Base-by-base conservation (phyloP, 768 basidiomycete species). In the Mycena rosella region DNA sequence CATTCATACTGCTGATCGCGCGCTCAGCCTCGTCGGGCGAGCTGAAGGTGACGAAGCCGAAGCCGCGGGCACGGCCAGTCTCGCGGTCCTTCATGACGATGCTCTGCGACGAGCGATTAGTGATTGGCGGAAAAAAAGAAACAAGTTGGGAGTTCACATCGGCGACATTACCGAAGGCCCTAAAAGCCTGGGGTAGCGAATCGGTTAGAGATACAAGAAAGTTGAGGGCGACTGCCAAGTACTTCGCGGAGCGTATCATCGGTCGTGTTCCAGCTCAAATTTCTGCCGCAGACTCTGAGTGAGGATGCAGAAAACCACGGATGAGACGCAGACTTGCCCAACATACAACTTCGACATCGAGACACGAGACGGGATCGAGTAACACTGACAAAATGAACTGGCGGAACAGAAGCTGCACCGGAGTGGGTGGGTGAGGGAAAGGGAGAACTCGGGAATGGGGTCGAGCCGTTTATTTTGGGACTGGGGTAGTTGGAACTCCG, bases 221-320 rank as follows among this genome's bases (percentile, higher is more conserved):
- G 73, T 65, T 9, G 0, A 36, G 32, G 74, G 73, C 65, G 67
- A 52, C 5, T 11, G 6, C 6, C 49, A 42, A 18, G 18, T 29
- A 78, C 95, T 83, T 89, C 81, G 80, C 91, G 91, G 74, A 98
- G 88, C 64, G 87, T 87, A 30, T 97, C 96, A 88, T 96, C 95
- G 79, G 89, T 96, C 80, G 96, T 97, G 86, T 91, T 91, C 94
- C 94, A 95, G 87, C 92, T 94, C 87, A 95, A 86, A 89, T 95
- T 95, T 85, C 93, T 95, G 89, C 81, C 81, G 22, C n/a, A n/a
- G n/a, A n/a, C n/a, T n/a, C 20, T 1, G 10, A 40, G 29, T 55
- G 6, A 59, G 56, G 32, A 29, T 32, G n/a, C 20, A 42, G 36
- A 17, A 40, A 34, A 44, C n/a, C n/a, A n/a, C n/a, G 20, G 60